Evolutionary conservation across 2,329 filamentous ascomycete species (phyloP).

Genomic region (Penicillium sp.): DNA sequence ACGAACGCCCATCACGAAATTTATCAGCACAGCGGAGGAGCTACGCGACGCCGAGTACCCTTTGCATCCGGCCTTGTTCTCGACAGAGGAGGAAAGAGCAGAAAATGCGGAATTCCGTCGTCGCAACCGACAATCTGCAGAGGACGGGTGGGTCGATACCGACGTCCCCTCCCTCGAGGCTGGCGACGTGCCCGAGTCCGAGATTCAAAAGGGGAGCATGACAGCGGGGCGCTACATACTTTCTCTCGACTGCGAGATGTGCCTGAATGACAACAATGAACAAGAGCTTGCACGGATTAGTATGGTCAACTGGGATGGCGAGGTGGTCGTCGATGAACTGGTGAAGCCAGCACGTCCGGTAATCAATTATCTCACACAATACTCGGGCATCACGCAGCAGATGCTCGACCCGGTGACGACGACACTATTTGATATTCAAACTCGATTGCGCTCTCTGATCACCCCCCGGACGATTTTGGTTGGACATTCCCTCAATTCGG

Average conservation of each 20-base stretch:
- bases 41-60: conserved; percentile 80
- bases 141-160: conserved; percentile 80
- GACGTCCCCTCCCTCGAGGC: conserved; percentile 64
- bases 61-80: conserved; percentile 74
- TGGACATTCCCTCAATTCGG: conserved; percentile 50
- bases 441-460: conserved; percentile 68
- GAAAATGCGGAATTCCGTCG: conserved; percentile 55
- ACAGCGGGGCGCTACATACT: conserved; percentile 77
- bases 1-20: conserved; percentile 77
- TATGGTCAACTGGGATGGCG: conserved; percentile 79
- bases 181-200: conserved; percentile 63
- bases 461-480: conserved; percentile 46
- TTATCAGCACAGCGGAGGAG: conserved; percentile 69
- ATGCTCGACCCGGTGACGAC: conserved; percentile 83
- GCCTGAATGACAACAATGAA: conserved; percentile 73
- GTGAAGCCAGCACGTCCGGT: conserved; percentile 89
- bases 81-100: conserved; percentile 54
- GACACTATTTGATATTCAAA: conserved; percentile 77
- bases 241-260: conserved; percentile 96
- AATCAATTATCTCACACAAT: conserved; percentile 84
- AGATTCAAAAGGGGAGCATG: conserved; percentile 76
- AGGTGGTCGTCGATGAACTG: conserved; percentile 78
- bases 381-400: conserved; percentile 85
- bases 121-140: conserved; percentile 46
- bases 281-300: conserved; percentile 88